phyloP scores from a whole-genome alignment of 2,329 filamentous ascomycete species.

The Cladosporium sp. region DNA sequence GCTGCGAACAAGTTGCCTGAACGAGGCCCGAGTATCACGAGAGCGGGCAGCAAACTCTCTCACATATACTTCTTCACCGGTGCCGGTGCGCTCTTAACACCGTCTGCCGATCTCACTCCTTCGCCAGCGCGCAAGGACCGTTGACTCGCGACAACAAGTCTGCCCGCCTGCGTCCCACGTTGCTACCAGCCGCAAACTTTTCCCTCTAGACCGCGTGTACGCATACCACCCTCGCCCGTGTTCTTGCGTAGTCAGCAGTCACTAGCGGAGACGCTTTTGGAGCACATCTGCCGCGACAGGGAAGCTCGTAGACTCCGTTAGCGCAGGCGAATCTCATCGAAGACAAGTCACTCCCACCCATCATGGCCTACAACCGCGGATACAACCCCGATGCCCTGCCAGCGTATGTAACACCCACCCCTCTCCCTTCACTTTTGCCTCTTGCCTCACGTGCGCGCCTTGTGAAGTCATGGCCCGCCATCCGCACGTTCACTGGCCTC shows the following conservation, averaged over 20 bases:
- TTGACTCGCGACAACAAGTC: not conserved
- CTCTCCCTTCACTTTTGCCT: constrained; percentile 5
- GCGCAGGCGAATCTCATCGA: constrained; percentile 8
- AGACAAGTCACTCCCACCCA: not conserved
- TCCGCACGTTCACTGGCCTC: constrained; percentile 7
- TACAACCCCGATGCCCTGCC: constrained; percentile 95
- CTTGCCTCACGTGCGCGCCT: not conserved
- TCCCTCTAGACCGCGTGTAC: not conserved
- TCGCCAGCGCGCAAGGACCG: not conserved
- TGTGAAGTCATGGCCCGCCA: not conserved
- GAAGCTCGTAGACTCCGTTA: not conserved
- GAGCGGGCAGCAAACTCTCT: not conserved
- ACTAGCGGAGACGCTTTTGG: constrained; percentile 1
- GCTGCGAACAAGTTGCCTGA: not conserved
- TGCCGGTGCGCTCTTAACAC: too few relatives aligned
- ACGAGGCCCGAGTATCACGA: not conserved
- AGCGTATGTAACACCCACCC: constrained; percentile 57
- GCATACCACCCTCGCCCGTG: not conserved
- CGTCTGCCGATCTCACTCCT: not conserved
- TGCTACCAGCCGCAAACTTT: not conserved
- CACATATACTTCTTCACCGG: not conserved
- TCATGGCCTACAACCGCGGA: constrained; percentile 89
- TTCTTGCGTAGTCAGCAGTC: constrained; percentile 11
- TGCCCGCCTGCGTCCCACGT: not conserved
- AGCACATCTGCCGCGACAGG: not conserved